Percentiles rank a stretch among this genome's conserved stretches.
These are phyloP conservation scores for Trichoderma cornu-damae DNA, from an alignment of 2,329 filamentous ascomycete genomes.

Conservation along the genomic window DNA sequence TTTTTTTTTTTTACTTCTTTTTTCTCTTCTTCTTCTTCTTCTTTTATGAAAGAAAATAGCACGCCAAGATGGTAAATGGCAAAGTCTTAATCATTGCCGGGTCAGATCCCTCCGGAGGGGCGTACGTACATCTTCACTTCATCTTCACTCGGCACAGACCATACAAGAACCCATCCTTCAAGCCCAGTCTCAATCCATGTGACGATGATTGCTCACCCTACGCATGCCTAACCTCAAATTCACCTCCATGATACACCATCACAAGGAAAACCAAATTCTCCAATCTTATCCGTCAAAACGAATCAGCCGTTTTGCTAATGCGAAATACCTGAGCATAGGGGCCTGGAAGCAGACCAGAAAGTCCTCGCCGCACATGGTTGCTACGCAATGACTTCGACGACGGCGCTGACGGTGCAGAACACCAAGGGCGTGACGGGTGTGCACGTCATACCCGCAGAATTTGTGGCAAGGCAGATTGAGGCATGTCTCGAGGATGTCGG, in stretches of 20 bases:
- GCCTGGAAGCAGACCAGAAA: slow-evolving; percentile 93
- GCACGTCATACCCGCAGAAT: slow-evolving; percentile 69
- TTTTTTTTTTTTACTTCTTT: too few relatives aligned
- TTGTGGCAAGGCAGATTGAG: slow-evolving; percentile 81
- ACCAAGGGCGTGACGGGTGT: slow-evolving; percentile 79
- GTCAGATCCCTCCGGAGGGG: slow-evolving; percentile 86
- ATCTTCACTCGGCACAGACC: slow-evolving; percentile 2
- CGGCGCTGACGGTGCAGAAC: slow-evolving; percentile 93
- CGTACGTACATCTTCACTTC: slow-evolving; percentile 52
- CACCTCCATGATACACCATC: neutral
- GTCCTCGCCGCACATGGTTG: slow-evolving; percentile 86
- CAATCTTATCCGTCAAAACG: too few relatives aligned
- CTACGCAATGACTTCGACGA: slow-evolving; percentile 95
- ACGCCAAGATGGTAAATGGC: slow-evolving; percentile 34
- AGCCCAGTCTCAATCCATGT: neutral
- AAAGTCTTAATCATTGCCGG: slow-evolving; percentile 78
- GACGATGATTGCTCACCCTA: too few relatives aligned
- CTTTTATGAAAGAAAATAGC: too few relatives aligned
- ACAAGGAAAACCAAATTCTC: neutral
- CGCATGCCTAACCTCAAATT: too few relatives aligned
- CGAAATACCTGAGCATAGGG: slow-evolving; percentile 46
- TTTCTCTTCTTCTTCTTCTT: too few relatives aligned
- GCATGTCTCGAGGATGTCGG: slow-evolving; percentile 78
- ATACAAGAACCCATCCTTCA: neutral
- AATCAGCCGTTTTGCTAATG: too few relatives aligned